phyloP scores from a whole-genome alignment of 768 basidiomycete species.

The Holtermanniella nyarrowii region DNA sequence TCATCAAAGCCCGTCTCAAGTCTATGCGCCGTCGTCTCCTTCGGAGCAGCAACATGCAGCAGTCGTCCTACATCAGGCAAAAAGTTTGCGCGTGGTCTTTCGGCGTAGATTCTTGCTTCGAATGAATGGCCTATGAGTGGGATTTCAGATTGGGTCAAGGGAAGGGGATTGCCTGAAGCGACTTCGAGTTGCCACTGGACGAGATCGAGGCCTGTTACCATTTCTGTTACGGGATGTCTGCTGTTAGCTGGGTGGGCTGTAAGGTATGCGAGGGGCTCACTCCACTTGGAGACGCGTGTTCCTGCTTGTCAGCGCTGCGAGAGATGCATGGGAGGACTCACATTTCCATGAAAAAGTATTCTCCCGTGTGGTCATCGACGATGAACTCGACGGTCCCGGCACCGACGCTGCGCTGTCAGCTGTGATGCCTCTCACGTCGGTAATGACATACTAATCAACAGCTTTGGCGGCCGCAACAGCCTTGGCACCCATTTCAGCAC shows the following conservation, averaged over 20 bases:
- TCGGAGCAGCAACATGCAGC: slow-evolving; percentile 68
- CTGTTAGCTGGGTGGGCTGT: not conserved
- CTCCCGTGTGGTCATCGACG: slow-evolving; percentile 76
- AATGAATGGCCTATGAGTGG: slow-evolving; percentile 87
- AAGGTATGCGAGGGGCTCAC: slow-evolving; percentile 6
- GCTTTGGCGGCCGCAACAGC: slow-evolving; percentile 88
- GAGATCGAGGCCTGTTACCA: slow-evolving; percentile 86
- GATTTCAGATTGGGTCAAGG: slow-evolving; percentile 63
- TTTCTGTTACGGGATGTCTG: slow-evolving; percentile 79
- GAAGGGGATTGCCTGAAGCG: slow-evolving; percentile 76
- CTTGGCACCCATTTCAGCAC: slow-evolving; percentile 70
- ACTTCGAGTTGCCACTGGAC: slow-evolving; percentile 95
- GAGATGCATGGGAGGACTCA: slow-evolving; percentile 37
- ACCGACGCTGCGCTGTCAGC: slow-evolving; percentile 10
- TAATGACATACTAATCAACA: slow-evolving; percentile 53
- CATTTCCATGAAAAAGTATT: slow-evolving; percentile 97
- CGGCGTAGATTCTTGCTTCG: slow-evolving; percentile 90
- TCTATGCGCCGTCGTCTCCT: slow-evolving; percentile 59
- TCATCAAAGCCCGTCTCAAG: slow-evolving; percentile 80
- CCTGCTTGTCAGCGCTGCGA: slow-evolving; percentile 9
- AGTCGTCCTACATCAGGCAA: slow-evolving; percentile 80
- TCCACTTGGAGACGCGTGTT: slow-evolving; percentile 37
- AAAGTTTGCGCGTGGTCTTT: slow-evolving; percentile 69
- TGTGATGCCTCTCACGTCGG: not conserved
- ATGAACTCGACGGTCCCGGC: slow-evolving; percentile 59